phyloP scores from a whole-genome alignment of 768 basidiomycete species.

The Megacollybia marginata region DNA sequence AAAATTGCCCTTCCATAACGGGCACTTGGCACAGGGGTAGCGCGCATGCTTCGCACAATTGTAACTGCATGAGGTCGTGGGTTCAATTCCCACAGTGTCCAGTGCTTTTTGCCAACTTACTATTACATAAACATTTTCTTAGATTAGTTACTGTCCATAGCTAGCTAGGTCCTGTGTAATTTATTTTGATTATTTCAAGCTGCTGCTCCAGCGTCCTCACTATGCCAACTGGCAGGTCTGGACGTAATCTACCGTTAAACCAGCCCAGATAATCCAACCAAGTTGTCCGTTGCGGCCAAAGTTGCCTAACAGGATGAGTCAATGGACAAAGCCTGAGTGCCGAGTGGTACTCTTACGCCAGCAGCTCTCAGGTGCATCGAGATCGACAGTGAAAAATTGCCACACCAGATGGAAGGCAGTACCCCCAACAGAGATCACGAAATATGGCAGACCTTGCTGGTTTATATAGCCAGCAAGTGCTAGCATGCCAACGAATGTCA shows the following conservation, averaged over 20 bases:
- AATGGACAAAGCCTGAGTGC: background rate
- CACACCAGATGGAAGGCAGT: constrained; percentile 35
- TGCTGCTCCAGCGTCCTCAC: too few species aligned
- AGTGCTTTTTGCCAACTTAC: too few species aligned
- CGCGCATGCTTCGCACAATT: too few species aligned
- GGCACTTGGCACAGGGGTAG: too few species aligned
- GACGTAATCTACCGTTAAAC: constrained; percentile 32
- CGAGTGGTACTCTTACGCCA: constrained; percentile 25
- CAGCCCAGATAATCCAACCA: constrained; percentile 40
- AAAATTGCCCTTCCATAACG: too few species aligned
- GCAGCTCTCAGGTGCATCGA: constrained; percentile 37
- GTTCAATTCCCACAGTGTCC: too few species aligned
- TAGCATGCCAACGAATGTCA: constrained; percentile 45
- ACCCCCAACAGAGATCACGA: constrained; percentile 37
- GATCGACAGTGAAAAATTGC: constrained; percentile 38
- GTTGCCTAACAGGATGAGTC: constrained; percentile 22
- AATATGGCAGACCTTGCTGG: constrained; percentile 41
- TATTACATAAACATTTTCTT: too few species aligned
- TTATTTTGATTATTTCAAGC: too few species aligned
- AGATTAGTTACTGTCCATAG: too few species aligned
- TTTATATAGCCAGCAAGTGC: constrained; percentile 47
- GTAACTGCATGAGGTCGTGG: too few species aligned
- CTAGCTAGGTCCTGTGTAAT: too few species aligned
- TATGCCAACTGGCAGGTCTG: too few species aligned
- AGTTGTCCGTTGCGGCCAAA: constrained; percentile 40